Evolutionary conservation across 139 green algal species (phyloP).

Genomic region (Closterium sp.): DNA sequence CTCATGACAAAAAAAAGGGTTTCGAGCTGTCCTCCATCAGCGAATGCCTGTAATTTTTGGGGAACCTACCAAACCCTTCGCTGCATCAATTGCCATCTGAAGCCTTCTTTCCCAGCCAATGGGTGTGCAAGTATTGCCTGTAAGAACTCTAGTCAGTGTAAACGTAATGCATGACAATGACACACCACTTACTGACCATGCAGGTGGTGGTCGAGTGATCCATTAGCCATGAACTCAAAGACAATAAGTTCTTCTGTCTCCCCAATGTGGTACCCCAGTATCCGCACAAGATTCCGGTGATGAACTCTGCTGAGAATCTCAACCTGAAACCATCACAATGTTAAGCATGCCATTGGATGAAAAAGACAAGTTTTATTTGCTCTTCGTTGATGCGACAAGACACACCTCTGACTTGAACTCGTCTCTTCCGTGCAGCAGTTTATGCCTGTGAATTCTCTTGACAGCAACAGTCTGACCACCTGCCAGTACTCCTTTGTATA

Average conservation of each 20-base stretch:
- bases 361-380: background rate
- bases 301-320: constrained; percentile 40
- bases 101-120: constrained; percentile 12
- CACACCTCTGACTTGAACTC: constrained; percentile 26
- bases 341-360: background rate
- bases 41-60: background rate
- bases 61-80: constrained; percentile 9
- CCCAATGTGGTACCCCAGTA: constrained; percentile 19
- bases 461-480: constrained; percentile 35
- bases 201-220: constrained; percentile 22
- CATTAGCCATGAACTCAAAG: constrained; percentile 34
- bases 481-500: constrained; percentile 20
- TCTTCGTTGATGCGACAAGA: background rate
- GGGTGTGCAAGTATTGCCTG: background rate
- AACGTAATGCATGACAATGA: background rate
- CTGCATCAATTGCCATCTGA: constrained; percentile 29
- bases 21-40: too few relatives aligned
- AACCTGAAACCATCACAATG: constrained; percentile 6
- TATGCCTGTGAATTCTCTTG: constrained; percentile 30
- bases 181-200: constrained; percentile 14
- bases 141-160: background rate
- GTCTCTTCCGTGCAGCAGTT: background rate
- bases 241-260: constrained; percentile 20
- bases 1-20: background rate
- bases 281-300: constrained; percentile 23